Evolutionary conservation across 805 yeast species (phyloP), one percentile per base, ranked within the genome.

Genomic region (Cyberlindnera mycetangii): DNA sequence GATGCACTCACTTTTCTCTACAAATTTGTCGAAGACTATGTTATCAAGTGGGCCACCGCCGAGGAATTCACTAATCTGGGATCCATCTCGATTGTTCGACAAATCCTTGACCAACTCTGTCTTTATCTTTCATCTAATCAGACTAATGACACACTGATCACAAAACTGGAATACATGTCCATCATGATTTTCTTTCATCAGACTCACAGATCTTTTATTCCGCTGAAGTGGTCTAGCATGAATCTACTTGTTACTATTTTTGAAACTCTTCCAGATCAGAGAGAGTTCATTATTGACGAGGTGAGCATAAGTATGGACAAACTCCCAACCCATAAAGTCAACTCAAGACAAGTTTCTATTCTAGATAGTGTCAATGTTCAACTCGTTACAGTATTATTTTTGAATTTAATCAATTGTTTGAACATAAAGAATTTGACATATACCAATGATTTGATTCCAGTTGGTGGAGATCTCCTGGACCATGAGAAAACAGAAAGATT

Each of bases 281-380:
- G 85, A 44, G 62, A 64, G 1, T 83, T 81, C 55, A 70, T 88
- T 5, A 53, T 86, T 7, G 75, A 75, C 42, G 93, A 88, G 57
- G 53, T 85, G 2, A 53, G 83, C 11, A 62, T 72, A 2, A 75
- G 74, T 43, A 63, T 81, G 42, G 78, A 75, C 37, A 70, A 66
- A 18, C 53, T 81, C 3, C 76, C 85, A 0, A 61, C 65, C 0
- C 68, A 69, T 22, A 80, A 76, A 51, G 33, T 60, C 0, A 45
- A 53, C 5, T 70, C 81, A 0, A 66, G 80, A 39, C 76, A 71
- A 37, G 66, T 62, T 33, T 66, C 68, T 33, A 43, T 79, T 0
- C 48, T 70, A 0, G 59, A 71, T 25, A 84, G 83, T 1, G 56
- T 63, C 3, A 67, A 59, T 32, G 72, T 83, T 10, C 85, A 78